Evolutionary conservation across 75 land plant species (phyloP), one percentile per base, ranked within the genome.

Genomic region (Pinus tabuliformis): DNA sequence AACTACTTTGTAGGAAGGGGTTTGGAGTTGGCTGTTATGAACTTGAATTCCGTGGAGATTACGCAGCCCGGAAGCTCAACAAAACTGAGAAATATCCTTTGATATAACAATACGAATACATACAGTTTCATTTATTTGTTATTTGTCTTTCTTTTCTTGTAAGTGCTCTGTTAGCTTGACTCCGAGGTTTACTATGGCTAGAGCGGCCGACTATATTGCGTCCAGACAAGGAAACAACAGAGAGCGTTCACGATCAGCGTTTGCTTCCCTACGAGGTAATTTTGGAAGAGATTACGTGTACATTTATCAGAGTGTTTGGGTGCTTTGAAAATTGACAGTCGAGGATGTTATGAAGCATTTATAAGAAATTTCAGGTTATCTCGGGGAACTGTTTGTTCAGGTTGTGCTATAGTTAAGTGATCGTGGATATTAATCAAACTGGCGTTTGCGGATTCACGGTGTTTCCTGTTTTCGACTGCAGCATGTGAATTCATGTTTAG

Each of bases 11-110:
- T 86, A 37, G 91, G 86, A 4, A 20, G 76, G 6, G 99, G 99
- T 14, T 80, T 96, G 59, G 85, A 89, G 33, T 59, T 57, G 3
- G 72, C 96, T 56, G 74, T 87, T 36, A 56, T 33, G 4, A 60
- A 77, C 24, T 42, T 91, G 61, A 83, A 77, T 36, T 82, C 86
- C 15, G 81, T 91, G 12, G 84, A 85, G 17, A 66, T 96, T 57
- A 11, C 21, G 33, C 88, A 94, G 62, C 77, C 91, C 13, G 36
- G 79, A 8, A 45, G 81, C 72, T 73, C 82, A 21, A 65, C 73
- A 28, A 86, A 72, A 58, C 85, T 96, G 70, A 81, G 88, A 77
- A 82, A 96, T 96, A 96, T 96, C 99, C 99, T 94, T 85, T 90
- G 11, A 49, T 49, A 49, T 49, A 49, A 49, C 54, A 9, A 49